Base-by-base conservation (phyloP, 2,329 filamentous ascomycete genomes). In the Trichoderma sp. region DNA sequence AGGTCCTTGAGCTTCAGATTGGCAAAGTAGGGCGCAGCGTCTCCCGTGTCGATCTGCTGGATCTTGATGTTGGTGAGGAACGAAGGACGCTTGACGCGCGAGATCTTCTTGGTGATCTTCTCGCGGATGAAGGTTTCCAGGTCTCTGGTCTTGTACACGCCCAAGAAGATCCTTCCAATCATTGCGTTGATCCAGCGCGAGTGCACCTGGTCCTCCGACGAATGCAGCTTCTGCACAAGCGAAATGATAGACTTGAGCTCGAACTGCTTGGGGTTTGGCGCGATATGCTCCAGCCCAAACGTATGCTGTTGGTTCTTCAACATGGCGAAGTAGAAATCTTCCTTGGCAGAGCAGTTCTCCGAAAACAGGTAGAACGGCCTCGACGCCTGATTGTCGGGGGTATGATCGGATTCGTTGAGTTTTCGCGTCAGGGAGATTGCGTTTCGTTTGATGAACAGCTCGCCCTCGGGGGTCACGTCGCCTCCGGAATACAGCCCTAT, bases 311-410 rank as follows among this genome's bases (percentile, higher is more conserved):
- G 91, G 68, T 93, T 96, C 71, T 89, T 88, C 45, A 99, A 81
- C 70, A 99, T 82, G 14, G 94, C 91, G 77, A 97, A 94, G 76
- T 99, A 99, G 78, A 99, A 98, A 75, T 99, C 95, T 77, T 99
- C 95, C 76, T 99, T 99, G 54, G 95, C 92, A 0, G 93, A 97
- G 75, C 92, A 92, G 72, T 96, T 97, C 70, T 98, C 93, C 0
- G 92, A 96, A 77, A 98, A 99, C 5, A 99, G 82, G 73, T 89
- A 98, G 78, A 97, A 98, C 0, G 95, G 93, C 70, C 91, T 93
- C 7, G 91, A 88, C 3, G 84, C 73, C 41, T 81, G 81, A 44
- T 76, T 79, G 68, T 88, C 86, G 3, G 85, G 83, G 3, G 82
- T 79, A 30, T 82, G 71, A 17, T 89, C 86, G 28, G 80, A 78